Evolutionary conservation across 352 stramenopile species (phyloP).

Genomic region (Globisporangium okanoganense): DNA sequence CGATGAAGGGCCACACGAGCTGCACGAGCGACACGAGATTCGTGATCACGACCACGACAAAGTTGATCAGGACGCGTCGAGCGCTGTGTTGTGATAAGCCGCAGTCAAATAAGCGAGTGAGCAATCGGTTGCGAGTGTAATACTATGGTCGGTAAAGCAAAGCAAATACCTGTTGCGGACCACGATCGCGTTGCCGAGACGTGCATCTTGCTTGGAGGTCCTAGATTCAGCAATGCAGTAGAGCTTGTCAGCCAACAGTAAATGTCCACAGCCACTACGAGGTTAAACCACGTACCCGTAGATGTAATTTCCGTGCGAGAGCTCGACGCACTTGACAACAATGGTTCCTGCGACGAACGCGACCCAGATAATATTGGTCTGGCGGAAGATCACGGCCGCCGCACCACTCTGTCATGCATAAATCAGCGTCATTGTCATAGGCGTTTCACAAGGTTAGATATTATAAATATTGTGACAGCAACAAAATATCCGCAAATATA

Average conservation of each 20-base stretch:
- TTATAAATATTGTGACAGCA: too few relatives aligned
- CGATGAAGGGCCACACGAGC: constrained; percentile 70
- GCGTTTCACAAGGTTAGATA: not conserved
- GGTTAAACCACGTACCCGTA: constrained; percentile 63
- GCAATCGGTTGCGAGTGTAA: not conserved
- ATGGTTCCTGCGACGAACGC: constrained; percentile 77
- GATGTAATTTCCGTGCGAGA: constrained; percentile 59
- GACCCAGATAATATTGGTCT: constrained; percentile 92
- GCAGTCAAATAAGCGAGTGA: not conserved
- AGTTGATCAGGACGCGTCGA: constrained; percentile 53
- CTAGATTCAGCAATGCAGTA: constrained; percentile 12
- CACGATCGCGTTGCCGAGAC: constrained; percentile 11
- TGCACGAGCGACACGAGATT: constrained; percentile 48
- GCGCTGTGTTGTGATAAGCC: constrained; percentile 15
- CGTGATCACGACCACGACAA: constrained; percentile 45
- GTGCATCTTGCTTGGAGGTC: constrained; percentile 31
- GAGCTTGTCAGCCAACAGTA: not conserved
- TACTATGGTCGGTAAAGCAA: not conserved
- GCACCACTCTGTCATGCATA: constrained; percentile 46
- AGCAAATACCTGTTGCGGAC: constrained; percentile 31
- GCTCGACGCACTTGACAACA: constrained; percentile 64
- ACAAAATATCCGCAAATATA: not conserved
- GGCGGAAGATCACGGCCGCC: constrained; percentile 78
- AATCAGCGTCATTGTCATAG: not conserved
- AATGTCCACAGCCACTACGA: not conserved